Conservation (phyloP, 2,329 filamentous ascomycete species). For the Xylariales sp. region DNA sequence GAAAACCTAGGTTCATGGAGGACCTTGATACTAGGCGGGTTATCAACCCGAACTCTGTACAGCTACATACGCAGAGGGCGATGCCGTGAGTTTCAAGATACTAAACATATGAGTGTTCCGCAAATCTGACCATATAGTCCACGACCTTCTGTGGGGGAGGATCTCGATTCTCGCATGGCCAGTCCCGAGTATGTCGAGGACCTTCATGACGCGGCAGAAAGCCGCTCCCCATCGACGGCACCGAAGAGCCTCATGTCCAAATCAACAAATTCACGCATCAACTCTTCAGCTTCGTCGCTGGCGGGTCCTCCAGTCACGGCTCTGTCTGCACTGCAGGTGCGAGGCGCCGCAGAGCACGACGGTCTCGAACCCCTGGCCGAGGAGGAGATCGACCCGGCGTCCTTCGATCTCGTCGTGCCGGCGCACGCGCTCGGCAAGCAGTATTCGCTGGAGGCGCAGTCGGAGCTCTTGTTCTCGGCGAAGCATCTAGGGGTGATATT, state of each 20-base stretch:
- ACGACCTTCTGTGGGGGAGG: neutral
- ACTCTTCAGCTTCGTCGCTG: slow-evolving; percentile 24
- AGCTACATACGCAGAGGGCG: neutral
- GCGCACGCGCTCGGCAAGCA: slow-evolving; percentile 25
- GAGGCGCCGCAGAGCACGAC: slow-evolving; percentile 21
- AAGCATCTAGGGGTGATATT: slow-evolving; percentile 64
- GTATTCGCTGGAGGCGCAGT: slow-evolving; percentile 59
- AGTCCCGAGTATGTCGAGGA: slow-evolving; percentile 13
- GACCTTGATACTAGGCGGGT: neutral
- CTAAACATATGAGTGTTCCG: neutral
- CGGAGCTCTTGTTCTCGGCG: slow-evolving; percentile 60
- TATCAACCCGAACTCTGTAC: neutral
- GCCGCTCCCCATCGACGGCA: slow-evolving; percentile 19
- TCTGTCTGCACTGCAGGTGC: slow-evolving; percentile 21
- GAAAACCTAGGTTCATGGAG: slow-evolving; percentile 8
- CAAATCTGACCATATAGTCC: slow-evolving; percentile 1
- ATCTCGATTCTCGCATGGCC: neutral
- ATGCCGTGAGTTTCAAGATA: slow-evolving; percentile 4
- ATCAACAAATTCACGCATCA: slow-evolving; percentile 22
- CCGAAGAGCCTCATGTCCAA: slow-evolving; percentile 22
- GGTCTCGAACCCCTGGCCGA: slow-evolving; percentile 30
- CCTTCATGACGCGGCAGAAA: slow-evolving; percentile 12
- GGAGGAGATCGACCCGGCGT: slow-evolving; percentile 33
- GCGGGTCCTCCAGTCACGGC: slow-evolving; percentile 7
- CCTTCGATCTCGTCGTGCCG: slow-evolving; percentile 41